Percentiles rank a stretch among this genome's conserved stretches.
Evolutionary conservation across 306 rosid species (phyloP).

Genomic region (Echinosophora koreensis): DNA sequence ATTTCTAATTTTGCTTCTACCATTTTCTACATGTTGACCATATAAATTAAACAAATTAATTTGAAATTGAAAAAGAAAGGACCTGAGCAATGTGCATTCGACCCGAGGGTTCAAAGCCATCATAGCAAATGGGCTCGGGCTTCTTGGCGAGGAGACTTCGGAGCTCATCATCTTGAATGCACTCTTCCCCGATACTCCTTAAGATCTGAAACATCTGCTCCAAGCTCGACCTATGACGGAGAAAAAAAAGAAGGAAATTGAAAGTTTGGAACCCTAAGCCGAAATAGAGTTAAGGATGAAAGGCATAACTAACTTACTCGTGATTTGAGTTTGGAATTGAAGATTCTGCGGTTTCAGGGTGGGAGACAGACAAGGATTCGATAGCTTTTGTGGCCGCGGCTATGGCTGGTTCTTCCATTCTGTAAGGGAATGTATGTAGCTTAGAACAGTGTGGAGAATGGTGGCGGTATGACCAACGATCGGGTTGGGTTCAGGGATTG

Average conservation of each 20-base stretch:
- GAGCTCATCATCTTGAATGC: slow-evolving; percentile 87
- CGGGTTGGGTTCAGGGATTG: too few species aligned
- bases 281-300: background rate
- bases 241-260: background rate
- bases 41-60: background rate
- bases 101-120: slow-evolving; percentile 93
- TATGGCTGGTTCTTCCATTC: slow-evolving; percentile 37
- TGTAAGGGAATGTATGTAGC: too few species aligned
- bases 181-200: slow-evolving; percentile 88
- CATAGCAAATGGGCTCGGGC: slow-evolving; percentile 82
- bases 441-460: too few species aligned
- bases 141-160: slow-evolving; percentile 69
- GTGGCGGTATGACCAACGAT: too few species aligned
- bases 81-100: slow-evolving; percentile 99
- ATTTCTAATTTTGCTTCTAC: too few species aligned
- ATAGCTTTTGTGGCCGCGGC: slow-evolving; percentile 47
- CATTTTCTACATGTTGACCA: background rate
- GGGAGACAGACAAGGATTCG: slow-evolving; percentile 55
- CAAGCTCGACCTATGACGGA: slow-evolving; percentile 52
- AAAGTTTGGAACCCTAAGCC: background rate
- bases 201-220: slow-evolving; percentile 66
- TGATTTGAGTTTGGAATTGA: slow-evolving; percentile 42
- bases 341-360: slow-evolving; percentile 19
- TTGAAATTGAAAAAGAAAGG: background rate
- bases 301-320: slow-evolving; percentile 38